Conservation (phyloP, 2,329 filamentous ascomycete genomes). For the Hirsutella rhossiliensis region DNA sequence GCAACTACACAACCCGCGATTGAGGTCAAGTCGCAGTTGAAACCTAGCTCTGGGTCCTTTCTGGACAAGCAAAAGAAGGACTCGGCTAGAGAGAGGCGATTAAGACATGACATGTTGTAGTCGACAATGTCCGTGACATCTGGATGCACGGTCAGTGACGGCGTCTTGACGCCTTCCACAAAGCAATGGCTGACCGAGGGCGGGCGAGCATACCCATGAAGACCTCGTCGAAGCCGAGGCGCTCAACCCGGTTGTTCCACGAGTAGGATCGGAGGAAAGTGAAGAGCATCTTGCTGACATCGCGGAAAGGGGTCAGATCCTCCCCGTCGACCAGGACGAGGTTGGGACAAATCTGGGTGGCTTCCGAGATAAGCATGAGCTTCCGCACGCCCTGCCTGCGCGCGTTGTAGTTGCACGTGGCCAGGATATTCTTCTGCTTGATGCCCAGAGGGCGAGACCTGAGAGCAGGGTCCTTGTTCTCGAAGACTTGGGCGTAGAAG, state of each 20-base stretch:
- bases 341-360: constrained; percentile 68
- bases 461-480: constrained; percentile 65
- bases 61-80: constrained; percentile 74
- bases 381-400: constrained; percentile 64
- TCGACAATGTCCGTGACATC: constrained; percentile 80
- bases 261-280: constrained; percentile 58
- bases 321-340: constrained; percentile 79
- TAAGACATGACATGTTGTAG: constrained; percentile 67
- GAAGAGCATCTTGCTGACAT: constrained; percentile 75
- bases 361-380: constrained; percentile 75
- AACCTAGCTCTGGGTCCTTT: constrained; percentile 67
- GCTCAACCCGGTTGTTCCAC: constrained; percentile 69
- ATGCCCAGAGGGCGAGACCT: constrained; percentile 67
- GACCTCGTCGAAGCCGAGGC: constrained; percentile 84
- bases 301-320: constrained; percentile 72
- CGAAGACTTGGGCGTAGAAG: constrained; percentile 89
- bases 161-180: no score
- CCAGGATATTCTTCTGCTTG: constrained; percentile 85
- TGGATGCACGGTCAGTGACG: constrained; percentile 18
- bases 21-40: constrained; percentile 59
- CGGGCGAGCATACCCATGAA: constrained; percentile 25
- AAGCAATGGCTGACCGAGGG: no score
- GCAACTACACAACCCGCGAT: constrained; percentile 50
- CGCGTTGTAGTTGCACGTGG: constrained; percentile 91
- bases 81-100: constrained; percentile 45